Conservation (phyloP, 768 basidiomycete species). For the Pleurotus tuoliensis region DNA sequence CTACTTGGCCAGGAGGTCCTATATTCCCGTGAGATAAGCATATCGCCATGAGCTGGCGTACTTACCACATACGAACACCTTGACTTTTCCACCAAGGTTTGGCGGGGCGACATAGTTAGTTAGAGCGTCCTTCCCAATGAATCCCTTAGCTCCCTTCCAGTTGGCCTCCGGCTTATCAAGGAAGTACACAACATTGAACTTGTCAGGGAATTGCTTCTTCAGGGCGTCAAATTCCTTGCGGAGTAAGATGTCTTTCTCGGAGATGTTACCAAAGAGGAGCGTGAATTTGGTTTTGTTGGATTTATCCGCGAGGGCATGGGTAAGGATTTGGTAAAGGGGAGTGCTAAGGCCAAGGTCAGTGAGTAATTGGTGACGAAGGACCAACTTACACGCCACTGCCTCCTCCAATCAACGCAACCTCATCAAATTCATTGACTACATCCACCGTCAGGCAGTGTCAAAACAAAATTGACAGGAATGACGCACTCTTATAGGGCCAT, state of each 20-base stretch:
- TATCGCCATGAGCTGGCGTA: not conserved
- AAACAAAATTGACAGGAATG: not conserved
- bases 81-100: constrained; percentile 69
- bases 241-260: constrained; percentile 87
- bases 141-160: constrained; percentile 69
- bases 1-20: constrained; percentile 89
- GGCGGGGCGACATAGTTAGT: constrained; percentile 68
- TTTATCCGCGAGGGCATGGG: constrained; percentile 66
- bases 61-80: constrained; percentile 71
- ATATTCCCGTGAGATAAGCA: not conserved
- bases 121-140: constrained; percentile 68
- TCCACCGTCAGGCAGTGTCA: not conserved
- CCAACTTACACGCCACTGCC: constrained; percentile 82
- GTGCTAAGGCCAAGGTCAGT: constrained; percentile 41
- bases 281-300: constrained; percentile 93
- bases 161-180: constrained; percentile 67
- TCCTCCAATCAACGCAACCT: constrained; percentile 88
- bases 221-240: constrained; percentile 71
- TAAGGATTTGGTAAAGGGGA: constrained; percentile 79
- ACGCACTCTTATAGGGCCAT: constrained; percentile 74
- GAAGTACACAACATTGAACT: constrained; percentile 80
- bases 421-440: constrained; percentile 75
- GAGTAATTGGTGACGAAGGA: not conserved
- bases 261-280: constrained; percentile 86
- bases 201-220: constrained; percentile 63